Conservation (phyloP, 192 early-diverging fungal genomes). For the Backusella liffmaniae region DNA sequence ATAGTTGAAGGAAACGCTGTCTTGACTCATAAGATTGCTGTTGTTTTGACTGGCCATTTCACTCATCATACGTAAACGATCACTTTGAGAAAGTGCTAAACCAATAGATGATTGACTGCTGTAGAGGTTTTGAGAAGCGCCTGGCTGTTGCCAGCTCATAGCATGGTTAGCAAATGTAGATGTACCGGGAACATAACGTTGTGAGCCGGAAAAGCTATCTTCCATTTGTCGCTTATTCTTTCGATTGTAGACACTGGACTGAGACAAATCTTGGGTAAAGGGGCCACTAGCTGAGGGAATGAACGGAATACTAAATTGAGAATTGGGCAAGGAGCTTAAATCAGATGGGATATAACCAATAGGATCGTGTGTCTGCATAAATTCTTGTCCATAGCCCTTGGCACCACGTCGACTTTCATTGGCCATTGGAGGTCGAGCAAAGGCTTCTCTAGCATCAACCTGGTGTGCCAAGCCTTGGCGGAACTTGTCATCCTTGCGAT, state of each 20-base stretch:
- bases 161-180: constrained; percentile 37
- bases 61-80: constrained; percentile 50
- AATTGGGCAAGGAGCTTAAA: constrained; percentile 40
- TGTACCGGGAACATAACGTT: constrained; percentile 31
- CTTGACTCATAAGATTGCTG: constrained; percentile 49
- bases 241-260: constrained; percentile 48
- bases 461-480: constrained; percentile 57
- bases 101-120: constrained; percentile 55
- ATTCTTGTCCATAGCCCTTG: constrained; percentile 49
- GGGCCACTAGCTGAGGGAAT: constrained; percentile 56
- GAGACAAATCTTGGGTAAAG: constrained; percentile 62
- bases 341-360: constrained; percentile 52
- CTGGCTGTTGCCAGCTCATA: constrained; percentile 24
- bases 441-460: constrained; percentile 58
- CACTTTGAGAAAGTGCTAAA: constrained; percentile 55
- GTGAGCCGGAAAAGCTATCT: constrained; percentile 2
- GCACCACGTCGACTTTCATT: constrained; percentile 48
- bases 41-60: constrained; percentile 38
- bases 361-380: constrained; percentile 48
- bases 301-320: constrained; percentile 50
- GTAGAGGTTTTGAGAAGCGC: constrained; percentile 53
- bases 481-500: constrained; percentile 57
- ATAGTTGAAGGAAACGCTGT: constrained; percentile 45
- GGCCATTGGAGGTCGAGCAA: constrained; percentile 52
- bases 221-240: constrained; percentile 38